Evolutionary conservation across 140 eudicot species (phyloP), one percentile per base, ranked within the genome.

Genomic region (Cichorium intybus): DNA sequence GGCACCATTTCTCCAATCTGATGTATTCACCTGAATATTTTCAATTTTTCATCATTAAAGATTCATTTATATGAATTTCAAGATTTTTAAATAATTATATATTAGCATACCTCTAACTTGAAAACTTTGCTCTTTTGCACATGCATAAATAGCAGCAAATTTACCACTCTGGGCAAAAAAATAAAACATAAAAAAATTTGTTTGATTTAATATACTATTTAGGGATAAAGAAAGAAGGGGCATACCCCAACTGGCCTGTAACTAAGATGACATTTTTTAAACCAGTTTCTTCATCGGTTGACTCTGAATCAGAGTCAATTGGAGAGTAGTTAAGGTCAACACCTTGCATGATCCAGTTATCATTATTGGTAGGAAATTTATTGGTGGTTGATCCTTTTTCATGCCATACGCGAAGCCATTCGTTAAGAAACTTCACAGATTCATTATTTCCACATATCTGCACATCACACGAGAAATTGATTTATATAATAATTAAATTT

Each of bases 91-190:
- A n/a, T n/a, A n/a, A n/a, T n/a, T n/a, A n/a, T n/a, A n/a, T n/a
- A 21, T 58, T 45, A 59, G 35, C 60, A 49, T 82, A 94, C 99
- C 90, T 94, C 99, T 89, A 64, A 94, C 84, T 75, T 89, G 95
- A 79, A 94, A 94, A 47, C 99, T 96, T 75, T 86, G 95, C 71
- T 94, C 99, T 75, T 85, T 84, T 39, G 97, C 96, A 82, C 99
- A 94, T 31, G 97, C 95, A 82, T 89, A 94, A 35, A 94, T 80
- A 74, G 99, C 95, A 34, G 99, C 99, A 63, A 97, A 89, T 67
- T 94, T 94, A 56, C 99, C 99, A 76, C 99, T 78, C 99, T 94
- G 81, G 76, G 69, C 26, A 24, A 47, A 34, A 27, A 35, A 17
- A 49, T 70, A 21, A 9, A 66, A 23, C 58, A 43, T 60, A 9